Base-by-base conservation (phyloP, 2,329 filamentous ascomycete genomes). In the Monosporascus sp. region DNA sequence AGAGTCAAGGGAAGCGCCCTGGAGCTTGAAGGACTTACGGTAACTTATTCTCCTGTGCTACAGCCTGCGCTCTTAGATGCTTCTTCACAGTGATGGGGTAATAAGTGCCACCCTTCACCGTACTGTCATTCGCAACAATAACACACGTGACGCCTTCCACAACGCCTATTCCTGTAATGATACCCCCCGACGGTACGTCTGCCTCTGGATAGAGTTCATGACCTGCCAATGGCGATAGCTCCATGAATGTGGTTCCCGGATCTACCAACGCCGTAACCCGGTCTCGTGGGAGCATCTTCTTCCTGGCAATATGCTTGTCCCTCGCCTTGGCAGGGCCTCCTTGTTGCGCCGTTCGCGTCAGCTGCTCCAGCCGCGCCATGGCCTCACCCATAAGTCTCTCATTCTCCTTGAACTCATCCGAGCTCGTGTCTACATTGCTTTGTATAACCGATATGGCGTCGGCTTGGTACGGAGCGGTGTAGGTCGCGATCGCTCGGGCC, bases 51-150 rank as follows among this genome's bases (percentile, higher is more conserved):
- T 97, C 90, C 59, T 89, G 83, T 0, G 93, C 93, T 58, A 97
- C 88, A 27, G 88, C 85, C 71, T 99, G 94, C 5, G 93, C 93
- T 57, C 93, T 84, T 17, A 97, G 77, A 70, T 97, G 94, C 78
- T 99, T 99, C 77, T 97, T 97, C 54, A 97, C 90, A 0, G 93
- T 99, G 62, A 97, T 90, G 1, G 93, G 93, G 67, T 93, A 97
- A 73, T 99, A 99, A 2, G 93, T 96, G 24, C 93, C 93, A 50
- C 93, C 93, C 74, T 97, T 99, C 65, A 97, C 93, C 18, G 93
- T 97, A 74, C 90, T 95, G 69, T 97, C 93, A 68, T 97, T 97
- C 53, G 91, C 92, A 48, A 97, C 89, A 62, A 97, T 89, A 74
- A 97, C 87, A 70, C 93, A 97, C 41, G 85, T 87, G 25, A 96